Conservation (phyloP, 768 basidiomycete genomes). For the Boletus rufocinnamomeus region DNA sequence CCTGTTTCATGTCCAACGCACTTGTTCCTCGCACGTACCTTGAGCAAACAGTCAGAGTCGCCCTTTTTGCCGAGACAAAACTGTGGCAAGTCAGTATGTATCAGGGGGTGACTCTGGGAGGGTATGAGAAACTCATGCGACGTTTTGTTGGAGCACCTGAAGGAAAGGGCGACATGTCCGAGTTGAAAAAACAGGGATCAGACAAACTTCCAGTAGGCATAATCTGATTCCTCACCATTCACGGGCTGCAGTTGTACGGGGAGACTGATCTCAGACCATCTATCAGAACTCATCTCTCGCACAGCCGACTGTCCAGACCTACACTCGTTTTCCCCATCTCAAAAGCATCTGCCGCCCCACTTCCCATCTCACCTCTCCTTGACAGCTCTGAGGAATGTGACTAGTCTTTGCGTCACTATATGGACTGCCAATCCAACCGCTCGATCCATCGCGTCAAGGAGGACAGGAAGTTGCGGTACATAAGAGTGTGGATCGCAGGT, state of each 20-base stretch:
- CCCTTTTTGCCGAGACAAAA: not conserved
- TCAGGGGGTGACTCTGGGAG: not conserved
- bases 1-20: not conserved
- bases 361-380: constrained; percentile 53
- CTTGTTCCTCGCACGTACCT: not conserved
- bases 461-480: constrained; percentile 68
- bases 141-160: not conserved
- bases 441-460: constrained; percentile 47
- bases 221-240: not conserved
- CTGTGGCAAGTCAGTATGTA: not conserved
- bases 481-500: constrained; percentile 64
- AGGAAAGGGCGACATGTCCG: not conserved
- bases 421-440: constrained; percentile 52
- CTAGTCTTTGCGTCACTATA: constrained; percentile 44
- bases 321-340: not conserved
- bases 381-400: constrained; percentile 40
- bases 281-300: not conserved
- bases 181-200: not conserved
- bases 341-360: constrained; percentile 19
- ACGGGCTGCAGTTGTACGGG: not conserved
- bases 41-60: not conserved
- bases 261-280: not conserved
- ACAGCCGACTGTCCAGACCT: not conserved
- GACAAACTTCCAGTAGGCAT: not conserved
- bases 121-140: not conserved